Conservation (phyloP, 768 basidiomycete genomes). For the Tremella yokohamensis region DNA sequence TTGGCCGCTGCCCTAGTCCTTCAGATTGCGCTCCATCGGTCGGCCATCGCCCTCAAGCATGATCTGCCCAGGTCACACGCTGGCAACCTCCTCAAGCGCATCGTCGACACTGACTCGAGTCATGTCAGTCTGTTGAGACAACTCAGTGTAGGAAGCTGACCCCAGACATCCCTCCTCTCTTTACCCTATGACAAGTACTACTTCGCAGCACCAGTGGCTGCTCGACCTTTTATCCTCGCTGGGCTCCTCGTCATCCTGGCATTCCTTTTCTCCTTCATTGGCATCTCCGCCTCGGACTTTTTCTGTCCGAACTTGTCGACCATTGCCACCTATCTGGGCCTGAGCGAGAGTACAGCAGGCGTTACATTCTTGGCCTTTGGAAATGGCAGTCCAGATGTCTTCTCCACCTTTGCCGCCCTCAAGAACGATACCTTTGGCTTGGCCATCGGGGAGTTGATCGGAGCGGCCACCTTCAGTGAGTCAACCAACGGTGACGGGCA, state of each 20-base stretch:
- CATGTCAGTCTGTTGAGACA: background rate
- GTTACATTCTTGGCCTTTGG: constrained; percentile 97
- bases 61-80: constrained; percentile 3
- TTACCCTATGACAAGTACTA: constrained; percentile 28
- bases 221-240: constrained; percentile 17
- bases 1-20: constrained; percentile 33
- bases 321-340: constrained; percentile 74
- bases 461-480: constrained; percentile 81
- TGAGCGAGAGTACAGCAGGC: constrained; percentile 90
- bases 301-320: constrained; percentile 95
- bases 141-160: background rate
- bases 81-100: background rate
- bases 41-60: constrained; percentile 11
- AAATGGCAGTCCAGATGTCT: constrained; percentile 94
- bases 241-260: constrained; percentile 26
- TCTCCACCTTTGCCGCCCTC: constrained; percentile 93
- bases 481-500: background rate
- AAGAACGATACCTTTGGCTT: constrained; percentile 75
- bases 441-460: constrained; percentile 90
- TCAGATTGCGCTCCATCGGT: constrained; percentile 18
- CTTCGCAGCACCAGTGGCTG: constrained; percentile 9
- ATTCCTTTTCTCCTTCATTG: constrained; percentile 93
- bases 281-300: constrained; percentile 92
- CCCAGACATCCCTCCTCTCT: constrained; percentile 14
- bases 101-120: background rate